Base-by-base conservation (phyloP, 306 rosid species). In the Cucumis cinereus region DNA sequence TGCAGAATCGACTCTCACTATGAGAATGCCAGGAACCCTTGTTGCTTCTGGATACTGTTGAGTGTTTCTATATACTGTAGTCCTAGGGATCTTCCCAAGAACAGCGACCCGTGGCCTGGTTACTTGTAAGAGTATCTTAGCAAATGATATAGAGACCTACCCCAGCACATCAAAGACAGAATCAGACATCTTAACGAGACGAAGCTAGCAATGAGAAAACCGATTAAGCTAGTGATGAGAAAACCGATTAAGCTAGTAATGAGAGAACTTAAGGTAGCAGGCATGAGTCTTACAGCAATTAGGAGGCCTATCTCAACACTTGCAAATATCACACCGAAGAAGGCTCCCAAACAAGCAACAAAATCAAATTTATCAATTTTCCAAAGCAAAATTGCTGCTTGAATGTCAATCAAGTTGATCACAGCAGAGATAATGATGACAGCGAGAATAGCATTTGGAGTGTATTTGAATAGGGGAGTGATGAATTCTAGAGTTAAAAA, bases 271-370 rank as follows among this genome's bases (percentile, higher is more conserved):
- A 20, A 38, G 52, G 33, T 33, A 38, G 35, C 77, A 35, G 49
- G 33, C 50, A 7, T 13, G 52, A 74, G 75, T 76, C 82, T 78
- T 88, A 94, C 97, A 17, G 99, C 96, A 58, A 94, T 90, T 80
- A 94, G 81, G 81, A 91, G 97, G 76, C 99, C 98, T 4, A 78
- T 91, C 88, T 94, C 98, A 41, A 91, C 96, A 1, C 90, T 81
- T 35, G 1, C 33, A 79, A 94, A 94, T 72, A 91, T 85, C 62
- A 94, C 99, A 14, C 99, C 99, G 52, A 94, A 87, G 87, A 91
- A 91, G 55, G 99, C 97, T 86, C 99, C 99, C 88, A 94, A 82
- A 87, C 97, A 94, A 59, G 97, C 99, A 23, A 94, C 68, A 64
- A 94, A 91, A 79, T 94, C 98, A 68, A 91, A 83, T 80, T 94